Base-by-base conservation (phyloP, 2,329 filamentous ascomycete species). In the Boeremia exigua region DNA sequence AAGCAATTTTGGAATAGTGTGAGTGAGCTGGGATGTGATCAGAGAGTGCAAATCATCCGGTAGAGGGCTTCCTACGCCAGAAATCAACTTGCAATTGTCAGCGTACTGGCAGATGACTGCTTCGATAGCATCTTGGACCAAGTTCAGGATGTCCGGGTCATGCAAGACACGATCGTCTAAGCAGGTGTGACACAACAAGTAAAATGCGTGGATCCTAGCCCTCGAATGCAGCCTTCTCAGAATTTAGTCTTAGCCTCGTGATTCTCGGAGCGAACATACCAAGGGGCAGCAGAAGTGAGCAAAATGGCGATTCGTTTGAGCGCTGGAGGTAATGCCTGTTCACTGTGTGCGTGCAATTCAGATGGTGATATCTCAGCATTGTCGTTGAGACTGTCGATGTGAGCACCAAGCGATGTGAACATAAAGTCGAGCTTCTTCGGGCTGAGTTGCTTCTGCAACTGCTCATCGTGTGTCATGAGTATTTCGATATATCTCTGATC, bases 361-460 rank as follows among this genome's bases (percentile, higher is more conserved):
- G 36, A 30, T 15, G 59, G 63, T 6, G 33, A 14, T 28, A 68
- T 17, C 9, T 59, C 33, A 14, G 42, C 28, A 17, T 34, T 34
- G 6, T 40, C 19, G 4, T 55, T 45, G 6, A 65, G 30, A 11
- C 25, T 50, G 25, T 49, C 34, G 19, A 62, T 33, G 3, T 59
- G 53, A 36, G 85, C 86, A 3, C 88, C 88, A 6, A 92, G 69
- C 14, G 75, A 76, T 46, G 74, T 72, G 58, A 93, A 88, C 10
- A 91, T 74, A 6, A 76, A 69, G 46, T 84, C 66, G 10, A 84
- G 69, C 44, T 75, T 68, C 27, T 65, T 48, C 9, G 69, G 67
- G 63, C 48, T 87, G 61, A 67, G 75, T 61, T 69, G 62, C 25
- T 60, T 63, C 19, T 77, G 54, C n/a, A 74, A 71, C 39, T 74